Percentiles rank a stretch among this genome's conserved stretches.
These are phyloP conservation scores for Sporothrix protearum DNA, from an alignment of 2,329 filamentous ascomycete species.

Conservation along the genomic window DNA sequence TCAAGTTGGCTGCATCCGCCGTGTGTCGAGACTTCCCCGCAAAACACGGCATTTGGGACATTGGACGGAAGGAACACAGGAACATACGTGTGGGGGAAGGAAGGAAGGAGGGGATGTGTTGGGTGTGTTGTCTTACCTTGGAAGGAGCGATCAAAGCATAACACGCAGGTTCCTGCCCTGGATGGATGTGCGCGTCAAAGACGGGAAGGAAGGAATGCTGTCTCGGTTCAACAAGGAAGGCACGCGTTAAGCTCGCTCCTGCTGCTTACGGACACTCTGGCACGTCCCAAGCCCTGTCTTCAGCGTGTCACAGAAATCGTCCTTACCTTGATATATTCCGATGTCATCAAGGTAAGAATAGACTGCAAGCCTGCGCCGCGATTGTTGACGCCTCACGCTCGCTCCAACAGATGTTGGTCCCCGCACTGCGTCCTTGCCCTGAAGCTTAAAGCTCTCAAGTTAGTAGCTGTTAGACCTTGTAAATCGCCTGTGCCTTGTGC, in stretches of 20 bases:
- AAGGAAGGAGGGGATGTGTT: neutral
- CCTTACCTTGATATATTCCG: neutral
- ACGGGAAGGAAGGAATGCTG: neutral
- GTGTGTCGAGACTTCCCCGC: neutral
- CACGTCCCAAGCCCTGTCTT: neutral
- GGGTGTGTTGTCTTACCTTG: neutral
- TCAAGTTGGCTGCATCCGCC: neutral
- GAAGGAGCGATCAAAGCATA: neutral
- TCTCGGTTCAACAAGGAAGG: neutral
- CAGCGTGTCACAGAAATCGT: neutral
- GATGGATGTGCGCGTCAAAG: neutral
- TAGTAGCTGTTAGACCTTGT: too few relatives aligned
- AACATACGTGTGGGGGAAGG: neutral
- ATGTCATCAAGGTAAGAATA: neutral
- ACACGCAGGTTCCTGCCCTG: neutral
- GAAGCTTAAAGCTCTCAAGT: neutral
- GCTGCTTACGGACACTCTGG: neutral
- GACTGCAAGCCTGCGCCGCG: neutral
- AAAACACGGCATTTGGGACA: neutral
- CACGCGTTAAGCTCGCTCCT: neutral
- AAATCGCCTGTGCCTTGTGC: neutral
- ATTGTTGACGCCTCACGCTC: neutral
- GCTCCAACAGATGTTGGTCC: neutral
- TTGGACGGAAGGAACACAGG: constrained; percentile 9
- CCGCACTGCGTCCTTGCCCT: neutral